Evolutionary conservation across 2,329 filamentous ascomycete genomes (phyloP).

Genomic region (Aspergillus sp.): DNA sequence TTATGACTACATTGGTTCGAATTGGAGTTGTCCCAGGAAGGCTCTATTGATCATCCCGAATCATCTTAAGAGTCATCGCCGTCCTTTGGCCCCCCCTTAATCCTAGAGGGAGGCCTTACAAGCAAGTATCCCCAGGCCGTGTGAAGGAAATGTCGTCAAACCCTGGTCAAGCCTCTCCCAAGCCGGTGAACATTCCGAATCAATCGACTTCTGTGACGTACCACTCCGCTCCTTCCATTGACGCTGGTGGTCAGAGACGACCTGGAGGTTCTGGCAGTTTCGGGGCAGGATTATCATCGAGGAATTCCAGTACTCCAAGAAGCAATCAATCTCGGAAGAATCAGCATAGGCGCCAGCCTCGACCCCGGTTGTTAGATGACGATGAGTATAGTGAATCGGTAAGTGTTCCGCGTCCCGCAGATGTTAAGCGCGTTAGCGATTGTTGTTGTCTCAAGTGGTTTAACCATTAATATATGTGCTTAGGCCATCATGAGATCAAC

Average conservation of each 20-base stretch:
- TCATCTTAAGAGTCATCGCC: neutral
- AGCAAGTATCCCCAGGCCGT: neutral
- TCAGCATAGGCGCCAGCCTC: constrained; percentile 75
- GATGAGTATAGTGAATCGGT: constrained; percentile 78
- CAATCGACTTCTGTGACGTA: constrained; percentile 26
- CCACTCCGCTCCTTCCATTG: constrained; percentile 16
- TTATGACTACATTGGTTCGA: neutral
- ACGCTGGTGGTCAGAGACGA: constrained; percentile 33
- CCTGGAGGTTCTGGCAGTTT: constrained; percentile 34
- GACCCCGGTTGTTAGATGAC: constrained; percentile 67
- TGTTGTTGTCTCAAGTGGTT: constrained; percentile 3
- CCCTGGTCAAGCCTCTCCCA: constrained; percentile 31
- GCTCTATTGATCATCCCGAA: neutral
- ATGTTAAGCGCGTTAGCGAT: constrained; percentile 1
- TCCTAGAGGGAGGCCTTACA: neutral
- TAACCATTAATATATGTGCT: constrained; percentile 9
- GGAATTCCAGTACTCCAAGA: constrained; percentile 40
- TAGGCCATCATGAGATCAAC: constrained; percentile 56
- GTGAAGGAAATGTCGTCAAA: constrained; percentile 35
- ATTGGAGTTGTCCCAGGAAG: neutral
- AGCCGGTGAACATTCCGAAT: constrained; percentile 31
- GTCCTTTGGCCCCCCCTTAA: constrained; percentile 5
- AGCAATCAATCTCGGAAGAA: constrained; percentile 69
- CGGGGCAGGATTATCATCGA: constrained; percentile 32
- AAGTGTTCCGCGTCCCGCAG: constrained; percentile 28